Evolutionary conservation across 805 yeast species (phyloP), one percentile per base, ranked within the genome.

Genomic region (Kodamaea neixiangensis): DNA sequence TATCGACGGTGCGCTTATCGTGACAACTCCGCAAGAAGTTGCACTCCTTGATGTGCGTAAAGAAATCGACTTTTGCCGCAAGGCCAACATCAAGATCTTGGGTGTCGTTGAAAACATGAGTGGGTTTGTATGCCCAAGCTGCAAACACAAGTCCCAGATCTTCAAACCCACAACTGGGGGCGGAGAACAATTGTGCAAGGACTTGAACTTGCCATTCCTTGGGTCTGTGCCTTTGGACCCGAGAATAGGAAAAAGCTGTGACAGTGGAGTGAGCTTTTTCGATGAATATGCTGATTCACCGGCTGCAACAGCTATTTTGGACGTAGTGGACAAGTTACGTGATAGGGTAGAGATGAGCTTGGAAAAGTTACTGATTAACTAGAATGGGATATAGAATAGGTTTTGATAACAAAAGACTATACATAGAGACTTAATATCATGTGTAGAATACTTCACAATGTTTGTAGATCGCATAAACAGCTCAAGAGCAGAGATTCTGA

Each of bases 101-200:
- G 99, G 99, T 0, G 69, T 94, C 11, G 97, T 94, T 15, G 99
- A 94, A 66, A 94, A 94, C 67, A 94, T 94, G 99, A 83, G 97
- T 7, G 99, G 99, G 2, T 94, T 94, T 71, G 98, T 94, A 13
- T 94, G 99, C 66, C 99, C 99, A 3, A 83, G 77, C 62, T 94
- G 99, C 69, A 82, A 88, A 55, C 94, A 94, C 7, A 89, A 92
- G 68, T 88, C 96, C 0, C 83, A 85, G 61, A 92, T 94, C 3
- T 94, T 94, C 70, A 85, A 86, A 54, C 89, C 99, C 13, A 94
- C 99, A 1, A 94, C 99, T 0, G 99, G 99, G 13, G 99, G 99
- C 17, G 99, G 98, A 7, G 78, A 81, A 59, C 82, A 83, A 25
- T 72, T 94, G 41, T 94, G 97, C 50, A 71, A 85, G 58, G 99